These are phyloP conservation scores for Neoboletus subvelutipes DNA, from an alignment of 768 basidiomycete genomes.

Conservation along the genomic window DNA sequence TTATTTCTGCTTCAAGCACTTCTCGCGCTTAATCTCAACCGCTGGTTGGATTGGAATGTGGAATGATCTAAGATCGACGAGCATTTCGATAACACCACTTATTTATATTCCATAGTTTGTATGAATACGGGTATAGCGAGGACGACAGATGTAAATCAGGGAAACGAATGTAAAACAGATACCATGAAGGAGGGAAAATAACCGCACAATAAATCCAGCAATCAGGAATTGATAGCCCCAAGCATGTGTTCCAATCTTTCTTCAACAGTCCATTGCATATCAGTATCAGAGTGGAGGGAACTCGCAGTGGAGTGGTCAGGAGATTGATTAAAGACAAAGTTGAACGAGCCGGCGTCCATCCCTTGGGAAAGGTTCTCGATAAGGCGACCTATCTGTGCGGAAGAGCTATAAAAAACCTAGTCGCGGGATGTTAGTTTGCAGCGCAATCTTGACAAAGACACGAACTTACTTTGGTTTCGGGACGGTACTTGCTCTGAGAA, in stretches of 20 bases:
- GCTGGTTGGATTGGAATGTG: conserved; percentile 67
- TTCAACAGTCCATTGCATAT: conserved; percentile 69
- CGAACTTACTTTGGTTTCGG: conserved; percentile 77
- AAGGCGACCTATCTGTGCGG: conserved; percentile 77
- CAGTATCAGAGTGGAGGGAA: conserved; percentile 59
- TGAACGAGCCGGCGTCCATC: conserved; percentile 82
- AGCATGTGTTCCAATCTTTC: conserved; percentile 77
- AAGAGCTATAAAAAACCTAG: conserved; percentile 45
- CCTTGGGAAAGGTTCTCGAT: conserved; percentile 82
- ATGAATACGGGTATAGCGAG: conserved; percentile 32
- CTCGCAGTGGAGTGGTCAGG: conserved; percentile 59
- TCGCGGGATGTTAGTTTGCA: conserved; percentile 10
- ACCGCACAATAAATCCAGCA: conserved; percentile 27
- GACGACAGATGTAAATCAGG: conserved; percentile 22
- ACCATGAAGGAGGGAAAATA: conserved; percentile 9
- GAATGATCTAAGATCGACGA: conserved; percentile 27
- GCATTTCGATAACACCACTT: conserved; percentile 20
- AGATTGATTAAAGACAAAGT: conserved; percentile 51
- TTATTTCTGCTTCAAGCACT: conserved; percentile 61
- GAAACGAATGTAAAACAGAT: conserved; percentile 14
- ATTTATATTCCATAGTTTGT: conserved; percentile 36
- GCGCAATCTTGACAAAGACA: conserved; percentile 3
- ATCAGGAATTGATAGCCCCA: conserved; percentile 35
- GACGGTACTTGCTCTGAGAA: conserved; percentile 54
- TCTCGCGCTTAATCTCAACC: conserved; percentile 66